phyloP scores from a whole-genome alignment of 345 rosid genomes.

The Gossypium herbaceum region DNA sequence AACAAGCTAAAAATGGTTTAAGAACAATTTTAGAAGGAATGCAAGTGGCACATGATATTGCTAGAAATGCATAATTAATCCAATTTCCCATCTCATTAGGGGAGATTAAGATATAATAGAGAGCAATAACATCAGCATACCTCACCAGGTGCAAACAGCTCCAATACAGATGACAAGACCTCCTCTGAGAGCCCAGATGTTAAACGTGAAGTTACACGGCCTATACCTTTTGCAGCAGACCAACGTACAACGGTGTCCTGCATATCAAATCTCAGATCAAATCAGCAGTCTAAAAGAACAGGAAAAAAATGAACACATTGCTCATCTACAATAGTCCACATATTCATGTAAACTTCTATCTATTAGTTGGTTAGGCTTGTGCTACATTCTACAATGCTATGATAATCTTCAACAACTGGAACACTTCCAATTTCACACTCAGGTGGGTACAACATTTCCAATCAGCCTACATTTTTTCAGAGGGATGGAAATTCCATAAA shows the following conservation, averaged over 20 bases:
- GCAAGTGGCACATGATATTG: not conserved
- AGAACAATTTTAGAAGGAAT: not conserved
- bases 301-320: not conserved
- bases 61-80: constrained; percentile 7
- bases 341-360: constrained; percentile 3
- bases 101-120: constrained; percentile 2
- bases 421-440: not conserved
- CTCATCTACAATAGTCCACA: constrained; percentile 2
- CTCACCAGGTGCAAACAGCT: constrained; percentile 88
- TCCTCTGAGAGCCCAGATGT: constrained; percentile 82
- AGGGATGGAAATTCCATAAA: not conserved
- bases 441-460: not conserved
- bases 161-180: constrained; percentile 79
- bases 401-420: not conserved
- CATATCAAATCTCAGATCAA: constrained; percentile 22
- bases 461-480: not conserved
- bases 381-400: constrained; percentile 6
- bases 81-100: constrained; percentile 1
- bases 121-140: constrained; percentile 34
- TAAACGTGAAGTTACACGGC: constrained; percentile 82
- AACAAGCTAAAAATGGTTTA: constrained; percentile 8
- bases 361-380: not conserved
- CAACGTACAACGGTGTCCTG: constrained; percentile 98
- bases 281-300: constrained; percentile 16
- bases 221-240: constrained; percentile 99